Base-by-base conservation (phyloP, 352 stramenopile species). In the Lagenidium giganteum region DNA sequence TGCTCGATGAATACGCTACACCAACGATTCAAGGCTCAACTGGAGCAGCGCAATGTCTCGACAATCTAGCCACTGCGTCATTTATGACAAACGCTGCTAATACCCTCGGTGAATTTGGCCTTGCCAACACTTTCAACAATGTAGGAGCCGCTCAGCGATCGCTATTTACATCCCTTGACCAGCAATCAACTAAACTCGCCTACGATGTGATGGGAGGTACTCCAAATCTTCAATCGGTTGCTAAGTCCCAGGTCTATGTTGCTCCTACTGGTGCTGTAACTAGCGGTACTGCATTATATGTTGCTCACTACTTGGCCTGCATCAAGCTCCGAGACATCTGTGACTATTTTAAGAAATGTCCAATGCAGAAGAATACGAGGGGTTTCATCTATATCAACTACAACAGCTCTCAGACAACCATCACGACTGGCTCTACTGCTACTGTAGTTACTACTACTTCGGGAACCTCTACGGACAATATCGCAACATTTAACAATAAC, bases 371-470 rank as follows among this genome's bases (percentile, higher is more conserved):
- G 13, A 51, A 51, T 24, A 51, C 34, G 27, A 26, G 36, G 13
- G 46, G 46, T 35, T 54, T 54, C 29, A 40, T 54, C 25, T 54
- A 54, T 37, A 20, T 54, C 28, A 54, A 54, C 17, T 47, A 54
- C 36, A 54, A 54, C 17, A 54, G 46, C 27, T 54, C 46, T n/a
- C n/a, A n/a, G n/a, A n/a, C n/a, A n/a, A n/a, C n/a, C n/a, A n/a
- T n/a, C n/a, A n/a, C n/a, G n/a, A n/a, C n/a, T n/a, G n/a, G n/a
- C n/a, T n/a, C n/a, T 31, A 31, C 36, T 16, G 47, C 46, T 33
- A 47, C 36, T 21, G 24, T 54, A 13, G 37, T 44, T 42, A 51
- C 43, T 24, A 51, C 31, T 42, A 33, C 29, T 30, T 41, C 36
- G 27, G 46, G 35, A 27, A 29, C 41, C 20, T 29, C 23, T 13